phyloP scores from a whole-genome alignment of 2,329 filamentous ascomycete species.

The Gaeumannomyces tritici region DNA sequence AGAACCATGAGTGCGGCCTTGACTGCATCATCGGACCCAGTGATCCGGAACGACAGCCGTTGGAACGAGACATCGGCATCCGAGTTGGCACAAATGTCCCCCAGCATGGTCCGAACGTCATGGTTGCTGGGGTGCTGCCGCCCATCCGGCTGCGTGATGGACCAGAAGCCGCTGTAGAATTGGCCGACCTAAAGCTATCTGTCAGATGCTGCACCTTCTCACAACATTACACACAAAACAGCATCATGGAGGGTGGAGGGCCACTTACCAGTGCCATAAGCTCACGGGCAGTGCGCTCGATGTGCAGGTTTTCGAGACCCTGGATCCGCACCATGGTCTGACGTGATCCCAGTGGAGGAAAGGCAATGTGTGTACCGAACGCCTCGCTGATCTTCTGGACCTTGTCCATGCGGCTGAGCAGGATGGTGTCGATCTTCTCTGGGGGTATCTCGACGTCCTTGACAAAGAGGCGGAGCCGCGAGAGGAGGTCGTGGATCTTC shows the following conservation, averaged over 20 bases:
- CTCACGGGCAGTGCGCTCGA: slow-evolving; percentile 89
- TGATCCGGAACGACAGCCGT: slow-evolving; percentile 86
- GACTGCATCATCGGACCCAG: slow-evolving; percentile 91
- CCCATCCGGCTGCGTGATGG: slow-evolving; percentile 70
- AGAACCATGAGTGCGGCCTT: slow-evolving; percentile 93
- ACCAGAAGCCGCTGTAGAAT: slow-evolving; percentile 97
- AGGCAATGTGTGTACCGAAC: slow-evolving; percentile 90
- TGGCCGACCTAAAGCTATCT: slow-evolving; percentile 63
- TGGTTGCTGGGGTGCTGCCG: slow-evolving; percentile 49
- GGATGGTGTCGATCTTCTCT: slow-evolving; percentile 88
- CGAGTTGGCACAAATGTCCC: slow-evolving; percentile 92
- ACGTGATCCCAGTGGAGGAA: slow-evolving; percentile 79
- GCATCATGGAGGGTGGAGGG: neutral
- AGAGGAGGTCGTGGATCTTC: slow-evolving; percentile 78
- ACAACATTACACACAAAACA: neutral
- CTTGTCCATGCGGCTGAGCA: slow-evolving; percentile 87
- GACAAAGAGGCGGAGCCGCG: slow-evolving; percentile 71
- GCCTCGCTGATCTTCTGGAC: slow-evolving; percentile 96
- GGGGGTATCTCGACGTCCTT: slow-evolving; percentile 88
- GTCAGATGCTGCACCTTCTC: neutral
- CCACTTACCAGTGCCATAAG: slow-evolving; percentile 75
- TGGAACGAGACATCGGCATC: slow-evolving; percentile 93
- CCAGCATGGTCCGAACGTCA: slow-evolving; percentile 84
- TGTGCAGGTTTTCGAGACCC: slow-evolving; percentile 84
- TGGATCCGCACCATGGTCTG: slow-evolving; percentile 82